Evolutionary conservation across 371 early-diverging fungal genomes (phyloP), one percentile per base, ranked within the genome.

Genomic region (Mortierella sp.): DNA sequence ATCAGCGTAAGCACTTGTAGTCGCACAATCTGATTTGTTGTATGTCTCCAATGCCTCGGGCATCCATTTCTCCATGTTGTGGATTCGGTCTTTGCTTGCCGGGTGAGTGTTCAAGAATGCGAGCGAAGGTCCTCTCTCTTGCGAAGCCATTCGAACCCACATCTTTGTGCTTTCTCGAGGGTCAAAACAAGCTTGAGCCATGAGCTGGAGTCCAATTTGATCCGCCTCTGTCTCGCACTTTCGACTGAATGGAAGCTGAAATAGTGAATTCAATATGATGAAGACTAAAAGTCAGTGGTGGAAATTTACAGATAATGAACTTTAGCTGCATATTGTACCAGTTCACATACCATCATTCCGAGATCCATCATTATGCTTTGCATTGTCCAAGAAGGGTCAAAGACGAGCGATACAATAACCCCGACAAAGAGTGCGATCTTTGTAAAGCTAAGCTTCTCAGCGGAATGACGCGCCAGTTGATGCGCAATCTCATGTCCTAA

Each of bases 171-270:
- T 95, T 68, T 93, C 93, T 11, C 76, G 73, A 0, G 98, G 98
- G 71, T 97, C 91, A 80, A 93, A 98, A 74, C 98, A 98, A 22
- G 98, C 98, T 69, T 92, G 90, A 3, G 97, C 92, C 95, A 97
- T 96, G 22, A 98, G 81, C 62, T 88, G 83, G 37, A 98, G 83
- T 0, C 97, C 96, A 76, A 98, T 94, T 45, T 88, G 84, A 83
- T 98, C 98, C 5, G 98, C 98, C 78, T 98, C 98, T 24, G 87
- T 88, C 83, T 98, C 98, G 71, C 94, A 94, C 74, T 92, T 92
- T 16, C 98, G 87, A 47, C 95, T 94, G 75, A 96, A 96, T 16
- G 98, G 97, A 70, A 92, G 88, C 86, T 88, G 92, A 22, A 89
- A 72, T 12, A 92, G 20, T 49, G 20, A 10, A 28, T 11, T 8